Conservation (phyloP, 352 stramenopile genomes). For the Phytopythium kandeliae region DNA sequence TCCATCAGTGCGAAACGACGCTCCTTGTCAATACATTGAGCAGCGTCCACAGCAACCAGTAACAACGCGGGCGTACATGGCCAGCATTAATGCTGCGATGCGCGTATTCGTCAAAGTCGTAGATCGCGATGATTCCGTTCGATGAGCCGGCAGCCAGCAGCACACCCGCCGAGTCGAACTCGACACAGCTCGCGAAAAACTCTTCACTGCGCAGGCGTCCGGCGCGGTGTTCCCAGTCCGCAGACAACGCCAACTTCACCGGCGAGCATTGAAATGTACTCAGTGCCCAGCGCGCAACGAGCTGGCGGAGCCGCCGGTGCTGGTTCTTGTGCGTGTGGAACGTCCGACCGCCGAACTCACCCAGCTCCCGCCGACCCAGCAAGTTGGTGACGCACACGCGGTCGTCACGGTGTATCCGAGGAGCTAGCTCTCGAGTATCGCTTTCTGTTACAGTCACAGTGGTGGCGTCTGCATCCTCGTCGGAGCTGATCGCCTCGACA, state of each 20-base stretch:
- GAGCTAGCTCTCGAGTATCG: neutral
- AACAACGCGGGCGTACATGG: slow-evolving; percentile 15
- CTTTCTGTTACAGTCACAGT: neutral
- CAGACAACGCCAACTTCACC: slow-evolving; percentile 32
- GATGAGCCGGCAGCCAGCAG: slow-evolving; percentile 56
- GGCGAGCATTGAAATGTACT: slow-evolving; percentile 38
- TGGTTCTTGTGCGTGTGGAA: slow-evolving; percentile 11
- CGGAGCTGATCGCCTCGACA: slow-evolving; percentile 13
- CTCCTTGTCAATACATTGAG: neutral
- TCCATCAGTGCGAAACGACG: too few species aligned
- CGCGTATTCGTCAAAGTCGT: slow-evolving; percentile 78
- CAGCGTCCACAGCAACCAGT: neutral
- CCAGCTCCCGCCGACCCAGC: slow-evolving; percentile 39
- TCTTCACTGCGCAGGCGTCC: slow-evolving; percentile 12
- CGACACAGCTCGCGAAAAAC: slow-evolving; percentile 62
- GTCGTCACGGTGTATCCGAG: slow-evolving; percentile 4
- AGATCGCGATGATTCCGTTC: slow-evolving; percentile 65
- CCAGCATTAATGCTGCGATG: slow-evolving; percentile 49
- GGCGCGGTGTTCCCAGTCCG: slow-evolving; percentile 37
- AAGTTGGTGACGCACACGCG: slow-evolving; percentile 25
- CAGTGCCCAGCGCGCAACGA: slow-evolving; percentile 44
- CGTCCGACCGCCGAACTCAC: slow-evolving; percentile 11
- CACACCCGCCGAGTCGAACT: slow-evolving; percentile 65
- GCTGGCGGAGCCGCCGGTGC: slow-evolving; percentile 30
- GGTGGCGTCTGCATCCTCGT: neutral